A percentile compares a stretch with the other conserved stretches of the same genome.
phyloP scores from a whole-genome alignment of 2,329 filamentous ascomycete species.

The Dothistroma septosporum region DNA sequence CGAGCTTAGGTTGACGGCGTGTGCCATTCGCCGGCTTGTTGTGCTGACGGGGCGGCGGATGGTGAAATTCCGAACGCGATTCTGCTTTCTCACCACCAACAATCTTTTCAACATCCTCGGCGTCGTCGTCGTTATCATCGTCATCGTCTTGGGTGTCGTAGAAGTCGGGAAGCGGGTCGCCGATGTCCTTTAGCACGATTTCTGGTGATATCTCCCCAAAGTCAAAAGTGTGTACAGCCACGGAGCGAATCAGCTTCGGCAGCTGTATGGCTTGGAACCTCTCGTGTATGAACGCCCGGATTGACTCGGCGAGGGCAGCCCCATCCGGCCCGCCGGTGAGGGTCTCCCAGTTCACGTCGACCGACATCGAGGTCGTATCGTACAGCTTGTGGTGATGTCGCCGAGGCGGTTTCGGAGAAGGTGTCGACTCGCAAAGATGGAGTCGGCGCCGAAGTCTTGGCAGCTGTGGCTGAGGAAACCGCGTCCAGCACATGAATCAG shows the following conservation, averaged over 20 bases:
- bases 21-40: constrained; percentile 12
- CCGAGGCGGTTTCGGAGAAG: background rate
- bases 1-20: constrained; percentile 19
- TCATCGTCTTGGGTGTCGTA: constrained; percentile 75
- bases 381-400: background rate
- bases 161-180: constrained; percentile 91
- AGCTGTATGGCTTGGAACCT: constrained; percentile 90
- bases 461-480: background rate
- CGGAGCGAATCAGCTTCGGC: constrained; percentile 93
- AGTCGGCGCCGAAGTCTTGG: background rate
- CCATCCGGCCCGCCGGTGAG: constrained; percentile 88
- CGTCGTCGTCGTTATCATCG: constrained; percentile 23
- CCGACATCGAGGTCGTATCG: constrained; percentile 64
- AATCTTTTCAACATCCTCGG: constrained; percentile 45
- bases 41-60: constrained; percentile 9
- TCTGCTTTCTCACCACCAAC: constrained; percentile 1
- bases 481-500: too few relatives aligned
- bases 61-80: constrained; percentile 7
- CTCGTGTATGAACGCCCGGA: constrained; percentile 89
- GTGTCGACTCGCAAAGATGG: background rate
- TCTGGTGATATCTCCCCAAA: constrained; percentile 80
- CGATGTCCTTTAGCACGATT: constrained; percentile 93
- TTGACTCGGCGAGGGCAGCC: constrained; percentile 73
- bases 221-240: constrained; percentile 89
- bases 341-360: constrained; percentile 94